Evolutionary conservation across 2,329 filamentous ascomycete species (phyloP), one percentile per base, ranked within the genome.

Genomic region (Metarhizium album): DNA sequence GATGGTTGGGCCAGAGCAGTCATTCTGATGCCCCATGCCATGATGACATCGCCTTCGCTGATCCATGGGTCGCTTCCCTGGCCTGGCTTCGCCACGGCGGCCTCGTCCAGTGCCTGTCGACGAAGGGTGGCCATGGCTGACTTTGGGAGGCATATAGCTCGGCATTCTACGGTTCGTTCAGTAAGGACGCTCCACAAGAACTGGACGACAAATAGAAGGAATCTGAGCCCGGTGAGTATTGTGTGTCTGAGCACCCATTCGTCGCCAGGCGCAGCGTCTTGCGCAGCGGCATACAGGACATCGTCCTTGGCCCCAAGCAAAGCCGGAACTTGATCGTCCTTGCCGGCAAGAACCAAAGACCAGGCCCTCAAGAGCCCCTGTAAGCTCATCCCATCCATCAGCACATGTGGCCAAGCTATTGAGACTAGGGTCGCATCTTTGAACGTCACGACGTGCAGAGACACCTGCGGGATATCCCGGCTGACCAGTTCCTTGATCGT

Each of bases 381-480:
- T 24, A 65, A 64, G 4, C 73, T 74, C 55, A 74, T 64, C 3
- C 64, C 71, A 53, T 78, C 76, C 53, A 70, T 68, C 5, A 76
- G 57, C 0, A 68, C 69, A 57, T 80, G 77, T 2, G 71, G 68
- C 62, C 67, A 76, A 2, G 63, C 62, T 1, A 79, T 54, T 0
- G 66, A 64, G 2, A 80, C 62, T 0, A 79, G 58, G 0, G 76
- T 80, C 0, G 72, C 71, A 51, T 80, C 71, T 3, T 56, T 58
- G 57, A 80, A 79, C 0, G 68, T 67, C 3, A 70, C 67, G 42
- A 79, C 63, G 53, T 75, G 72, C 4, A 79, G 60, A 3, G 67
- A 66, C 4, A 79, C 57, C 56, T 73, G 70, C 0, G 75, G 74
- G 18, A 56, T 60, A 56, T 77, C 74, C 4, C 58, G 53, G 42